Base-by-base conservation (phyloP, 148 eudicot species). In the Rhododendron molle region DNA sequence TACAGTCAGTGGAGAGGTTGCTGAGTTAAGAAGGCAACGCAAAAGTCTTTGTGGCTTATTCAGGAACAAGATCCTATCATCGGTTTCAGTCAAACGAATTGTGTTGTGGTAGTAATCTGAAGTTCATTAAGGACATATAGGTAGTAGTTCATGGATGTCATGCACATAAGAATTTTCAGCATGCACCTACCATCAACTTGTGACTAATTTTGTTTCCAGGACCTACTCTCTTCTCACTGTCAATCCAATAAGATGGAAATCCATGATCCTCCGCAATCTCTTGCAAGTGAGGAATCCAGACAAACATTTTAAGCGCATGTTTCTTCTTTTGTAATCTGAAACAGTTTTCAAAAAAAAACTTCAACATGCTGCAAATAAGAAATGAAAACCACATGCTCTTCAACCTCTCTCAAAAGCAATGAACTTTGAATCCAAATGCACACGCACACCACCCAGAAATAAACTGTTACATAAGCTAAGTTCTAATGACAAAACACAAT, bases 161-260 rank as follows among this genome's bases (percentile, higher is more conserved):
- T 38, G 40, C 40, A 76, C 18, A 81, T 26, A n/a, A 28, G 65
- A 86, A 82, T 47, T 80, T 36, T 49, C 36, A 21, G 72, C 49
- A 58, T 76, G 18, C 54, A 88, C 90, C 46, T 93, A 95, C 98
- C 83, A 92, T 38, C 40, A 38, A 38, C 40, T 38, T 38, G 40
- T 38, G 40, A 38, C 40, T 38, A 38, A 38, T 38, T 38, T 5
- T 38, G 40, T 38, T 38, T 38, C 40, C 4, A 38, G 5, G 40
- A 38, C 40, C 40, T 5, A 38, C 5, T 38, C 5, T 38, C 40
- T 38, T 38, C 40, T 38, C 40, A 38, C 40, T 38, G 40, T 38
- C 40, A 38, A 38, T 4, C 40, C 40, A 38, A 5, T 38, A 38
- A 4, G 40, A 38, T 38, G 40, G 40, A 38, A 38, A 4, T 38